These are phyloP conservation scores for Schrenkiella parvula DNA, from an alignment of 345 rosid species.

Conservation along the genomic window DNA sequence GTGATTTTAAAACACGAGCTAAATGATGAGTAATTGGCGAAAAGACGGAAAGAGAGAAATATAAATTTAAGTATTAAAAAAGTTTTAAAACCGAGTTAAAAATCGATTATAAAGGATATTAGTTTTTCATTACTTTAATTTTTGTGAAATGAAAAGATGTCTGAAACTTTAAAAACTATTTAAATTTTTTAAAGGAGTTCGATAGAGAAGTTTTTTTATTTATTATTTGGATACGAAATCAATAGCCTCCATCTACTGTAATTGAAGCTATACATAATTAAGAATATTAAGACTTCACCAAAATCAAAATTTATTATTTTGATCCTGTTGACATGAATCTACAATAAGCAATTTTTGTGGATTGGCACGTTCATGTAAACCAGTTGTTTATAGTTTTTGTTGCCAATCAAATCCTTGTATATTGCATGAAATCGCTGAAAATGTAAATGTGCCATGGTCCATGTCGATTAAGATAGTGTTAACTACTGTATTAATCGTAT, in stretches of 20 bases:
- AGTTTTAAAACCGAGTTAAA: constrained; percentile 7
- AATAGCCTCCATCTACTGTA: background rate
- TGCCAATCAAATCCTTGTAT: background rate
- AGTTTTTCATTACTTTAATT: background rate
- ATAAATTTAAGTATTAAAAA: background rate
- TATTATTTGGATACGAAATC: background rate
- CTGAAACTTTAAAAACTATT: background rate
- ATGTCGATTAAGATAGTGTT: background rate
- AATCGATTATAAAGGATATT: background rate
- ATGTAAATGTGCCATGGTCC: background rate
- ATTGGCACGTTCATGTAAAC: constrained; percentile 17
- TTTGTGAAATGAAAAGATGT: background rate
- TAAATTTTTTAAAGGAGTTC: background rate
- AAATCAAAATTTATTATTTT: background rate
- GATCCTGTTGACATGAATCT: background rate
- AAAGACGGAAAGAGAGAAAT: constrained; percentile 17
- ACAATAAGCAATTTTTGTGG: background rate
- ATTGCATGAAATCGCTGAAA: background rate
- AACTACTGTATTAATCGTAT: background rate
- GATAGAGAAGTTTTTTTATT: background rate
- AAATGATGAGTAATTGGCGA: constrained; percentile 24
- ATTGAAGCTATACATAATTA: background rate
- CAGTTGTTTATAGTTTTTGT: background rate
- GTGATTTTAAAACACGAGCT: constrained; percentile 14
- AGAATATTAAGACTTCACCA: background rate